These are phyloP conservation scores for Phytophthora kernoviae DNA, from an alignment of 352 stramenopile genomes.

Conservation along the genomic window DNA sequence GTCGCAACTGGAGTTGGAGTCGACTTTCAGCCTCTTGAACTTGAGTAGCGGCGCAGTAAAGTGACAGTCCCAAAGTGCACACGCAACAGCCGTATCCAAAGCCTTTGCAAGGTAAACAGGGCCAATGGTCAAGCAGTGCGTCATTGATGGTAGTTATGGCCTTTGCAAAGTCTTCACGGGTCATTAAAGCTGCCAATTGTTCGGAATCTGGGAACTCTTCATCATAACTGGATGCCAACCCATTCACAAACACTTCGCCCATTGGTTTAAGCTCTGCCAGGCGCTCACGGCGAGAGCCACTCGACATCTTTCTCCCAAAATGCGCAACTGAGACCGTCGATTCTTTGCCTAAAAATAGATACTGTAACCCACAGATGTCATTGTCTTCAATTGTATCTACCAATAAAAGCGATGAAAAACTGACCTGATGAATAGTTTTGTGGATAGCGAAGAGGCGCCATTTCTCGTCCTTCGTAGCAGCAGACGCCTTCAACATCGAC, in stretches of 20 bases:
- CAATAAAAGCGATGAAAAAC: not conserved
- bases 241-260: conserved; percentile 83
- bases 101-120: conserved; percentile 78
- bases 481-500: not conserved
- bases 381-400: not conserved
- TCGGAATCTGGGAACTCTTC: conserved; percentile 65
- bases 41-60: conserved; percentile 81
- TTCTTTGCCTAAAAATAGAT: not conserved
- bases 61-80: conserved; percentile 78
- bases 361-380: conserved; percentile 1
- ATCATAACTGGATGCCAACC: conserved; percentile 77
- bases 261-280: conserved; percentile 62
- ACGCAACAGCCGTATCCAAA: conserved; percentile 86
- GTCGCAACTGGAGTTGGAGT: conserved; percentile 66
- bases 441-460: conserved; percentile 13
- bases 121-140: conserved; percentile 83
- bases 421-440: conserved; percentile 7
- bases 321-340: conserved; percentile 8
- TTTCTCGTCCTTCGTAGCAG: conserved; percentile 18
- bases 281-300: conserved; percentile 20
- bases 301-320: conserved; percentile 11
- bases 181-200: conserved; percentile 51
- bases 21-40: conserved; percentile 75
- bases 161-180: conserved; percentile 64
- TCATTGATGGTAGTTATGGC: conserved; percentile 80